Base-by-base conservation (phyloP, 345 rosid genomes). In the Aquilaria malaccensis region DNA sequence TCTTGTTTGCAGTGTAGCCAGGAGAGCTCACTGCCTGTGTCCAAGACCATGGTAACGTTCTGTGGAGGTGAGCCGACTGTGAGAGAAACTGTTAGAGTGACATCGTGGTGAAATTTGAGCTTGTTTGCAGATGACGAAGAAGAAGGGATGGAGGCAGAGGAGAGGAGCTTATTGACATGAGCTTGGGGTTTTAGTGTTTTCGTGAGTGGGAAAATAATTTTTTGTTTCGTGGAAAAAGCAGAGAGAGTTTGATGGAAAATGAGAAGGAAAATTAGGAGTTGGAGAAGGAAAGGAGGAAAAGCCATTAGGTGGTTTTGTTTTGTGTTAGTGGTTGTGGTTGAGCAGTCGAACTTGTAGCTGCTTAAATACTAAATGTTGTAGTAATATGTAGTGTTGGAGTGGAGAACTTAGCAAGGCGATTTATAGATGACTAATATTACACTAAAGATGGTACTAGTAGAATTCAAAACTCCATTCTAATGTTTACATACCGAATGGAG, bases 11-110 rank as follows among this genome's bases (percentile, higher is more conserved):
- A 87, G 60, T 77, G 81, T 33, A 84, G 85, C 95, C 95, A 87
- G 0, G 95, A 77, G 56, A 87, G 91, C 13, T 87, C 95, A 52
- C 95, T 87, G 45, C 91, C 95, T 1, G 95, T 87, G 68, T 87
- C 91, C 2, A 87, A 83, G 14, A 84, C 88, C 95, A 87, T 82
- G 9, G 80, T 69, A 53, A 83, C 76, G 22, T 55, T 66, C 63
- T 87, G 91, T 0, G 91, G 88, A 0, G 95, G 91, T 7, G 95
- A 67, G 30, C 91, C 95, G n/a, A 70, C 80, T 13, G 79, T 62
- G 55, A 87, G 80, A 7, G 96, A 76, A 50, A 77, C 85, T 2
- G 95, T 83, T 48, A 87, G 68, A 7, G 86, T 63, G 22, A 83
- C 88, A 64, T 85, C 75, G 57, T 81, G 84, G 45, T 61, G 87